Evolutionary conservation across 179 eudicot species (phyloP).

Genomic region (Heliamphora pulchella): DNA sequence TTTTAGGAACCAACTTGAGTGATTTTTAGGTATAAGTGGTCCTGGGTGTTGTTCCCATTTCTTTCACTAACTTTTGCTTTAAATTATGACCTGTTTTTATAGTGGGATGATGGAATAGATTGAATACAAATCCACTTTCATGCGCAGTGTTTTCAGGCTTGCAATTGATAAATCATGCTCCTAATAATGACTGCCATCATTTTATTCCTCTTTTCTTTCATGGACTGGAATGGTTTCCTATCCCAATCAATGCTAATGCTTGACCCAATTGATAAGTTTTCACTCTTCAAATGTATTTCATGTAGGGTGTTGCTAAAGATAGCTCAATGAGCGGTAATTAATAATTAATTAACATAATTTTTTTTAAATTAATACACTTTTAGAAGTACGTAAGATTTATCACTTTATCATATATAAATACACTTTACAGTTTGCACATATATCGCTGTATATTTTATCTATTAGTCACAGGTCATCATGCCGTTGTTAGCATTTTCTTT

Average conservation of each 20-base stretch:
- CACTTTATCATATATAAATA: too few relatives aligned
- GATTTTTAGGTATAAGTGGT: conserved; percentile 12
- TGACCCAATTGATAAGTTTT: not conserved
- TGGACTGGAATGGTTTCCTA: not conserved
- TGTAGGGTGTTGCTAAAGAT: not conserved
- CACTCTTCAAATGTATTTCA: not conserved
- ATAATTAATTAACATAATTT: too few relatives aligned
- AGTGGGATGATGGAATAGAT: conserved; percentile 10
- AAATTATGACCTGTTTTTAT: not conserved
- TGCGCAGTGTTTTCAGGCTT: conserved; percentile 4
- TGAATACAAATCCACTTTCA: not conserved
- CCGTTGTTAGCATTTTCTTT: too few relatives aligned
- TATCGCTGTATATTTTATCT: too few relatives aligned
- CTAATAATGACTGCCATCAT: not conserved
- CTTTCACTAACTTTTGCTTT: not conserved
- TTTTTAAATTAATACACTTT: too few relatives aligned
- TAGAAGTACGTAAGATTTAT: too few relatives aligned
- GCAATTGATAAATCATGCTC: conserved; percentile 6
- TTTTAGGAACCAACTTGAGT: not conserved
- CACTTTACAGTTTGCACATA: too few relatives aligned
- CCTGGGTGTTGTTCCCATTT: not conserved
- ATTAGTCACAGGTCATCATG: too few relatives aligned
- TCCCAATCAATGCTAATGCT: not conserved
- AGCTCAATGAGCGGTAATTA: too few relatives aligned
- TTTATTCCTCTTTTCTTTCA: not conserved